Evolutionary conservation across 768 basidiomycete genomes (phyloP).

Genomic region (Pisolithus orientalis): DNA sequence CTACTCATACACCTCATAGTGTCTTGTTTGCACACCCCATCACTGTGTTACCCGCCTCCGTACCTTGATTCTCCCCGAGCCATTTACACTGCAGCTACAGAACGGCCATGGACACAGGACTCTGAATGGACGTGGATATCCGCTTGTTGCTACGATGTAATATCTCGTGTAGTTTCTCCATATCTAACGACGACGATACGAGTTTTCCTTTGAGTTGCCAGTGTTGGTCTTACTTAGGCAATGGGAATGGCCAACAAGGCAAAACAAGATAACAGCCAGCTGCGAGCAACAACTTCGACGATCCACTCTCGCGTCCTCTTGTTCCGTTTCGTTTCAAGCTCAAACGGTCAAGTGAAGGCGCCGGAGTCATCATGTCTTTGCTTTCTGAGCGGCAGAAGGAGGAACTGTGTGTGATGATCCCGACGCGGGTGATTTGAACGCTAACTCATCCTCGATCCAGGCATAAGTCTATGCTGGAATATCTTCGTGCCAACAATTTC

Average conservation of each 20-base stretch:
- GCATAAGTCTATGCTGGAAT: constrained; percentile 78
- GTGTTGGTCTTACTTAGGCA: neutral
- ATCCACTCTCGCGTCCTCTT: constrained; percentile 10
- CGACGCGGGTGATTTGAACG: constrained; percentile 3
- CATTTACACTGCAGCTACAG: constrained; percentile 21
- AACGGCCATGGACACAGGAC: constrained; percentile 35
- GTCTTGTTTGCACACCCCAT: constrained; percentile 13
- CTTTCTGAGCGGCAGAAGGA: constrained; percentile 43
- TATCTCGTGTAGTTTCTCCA: constrained; percentile 21
- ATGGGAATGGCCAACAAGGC: constrained; percentile 20
- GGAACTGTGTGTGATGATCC: constrained; percentile 35
- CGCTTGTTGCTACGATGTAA: constrained; percentile 48
- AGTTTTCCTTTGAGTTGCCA: constrained; percentile 1
- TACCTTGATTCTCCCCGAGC: constrained; percentile 17
- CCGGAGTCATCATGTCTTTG: constrained; percentile 33
- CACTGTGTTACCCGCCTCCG: constrained; percentile 22
- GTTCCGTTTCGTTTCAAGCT: constrained; percentile 1
- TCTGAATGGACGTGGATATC: constrained; percentile 53
- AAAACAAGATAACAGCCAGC: constrained; percentile 23
- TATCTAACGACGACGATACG: constrained; percentile 9
- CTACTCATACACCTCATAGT: constrained; percentile 11
- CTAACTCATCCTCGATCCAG: constrained; percentile 31
- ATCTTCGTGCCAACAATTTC: constrained; percentile 63
- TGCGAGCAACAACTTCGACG: constrained; percentile 9
- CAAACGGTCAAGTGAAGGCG: constrained; percentile 6